A percentile compares a stretch with the other conserved stretches of the same genome.
These are phyloP conservation scores for Penicillium cosmopolitanum DNA, from an alignment of 495 filamentous ascomycete species.

Conservation along the genomic window DNA sequence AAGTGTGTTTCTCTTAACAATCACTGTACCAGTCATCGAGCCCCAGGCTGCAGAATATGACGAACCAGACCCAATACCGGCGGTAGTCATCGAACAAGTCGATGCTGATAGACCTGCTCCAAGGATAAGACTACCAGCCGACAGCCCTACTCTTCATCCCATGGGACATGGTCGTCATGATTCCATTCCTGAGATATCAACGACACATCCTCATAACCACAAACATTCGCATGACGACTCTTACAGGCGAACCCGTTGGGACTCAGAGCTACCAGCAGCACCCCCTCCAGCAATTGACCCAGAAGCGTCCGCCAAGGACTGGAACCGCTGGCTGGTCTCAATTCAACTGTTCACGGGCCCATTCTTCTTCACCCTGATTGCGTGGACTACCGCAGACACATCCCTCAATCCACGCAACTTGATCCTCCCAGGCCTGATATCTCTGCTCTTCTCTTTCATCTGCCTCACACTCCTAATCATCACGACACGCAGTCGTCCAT, in stretches of 20 bases:
- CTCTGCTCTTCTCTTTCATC: conserved; percentile 69
- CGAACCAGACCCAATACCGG: conserved; percentile 37
- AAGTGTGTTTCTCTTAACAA: conserved; percentile 85
- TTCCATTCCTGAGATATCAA: conserved; percentile 11
- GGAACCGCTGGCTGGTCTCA: conserved; percentile 89
- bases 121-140: conserved; percentile 44
- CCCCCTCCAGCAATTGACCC: conserved; percentile 32
- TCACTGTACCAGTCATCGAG: conserved; percentile 92
- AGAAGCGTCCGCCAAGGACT: conserved; percentile 50
- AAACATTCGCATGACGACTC: conserved; percentile 22
- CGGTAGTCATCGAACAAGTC: conserved; percentile 40
- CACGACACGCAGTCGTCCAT: conserved; percentile 53
- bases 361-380: conserved; percentile 74
- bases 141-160: conserved; percentile 43
- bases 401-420: conserved; percentile 55
- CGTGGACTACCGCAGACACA: conserved; percentile 71
- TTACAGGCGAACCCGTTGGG: conserved; percentile 35
- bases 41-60: conserved; percentile 54
- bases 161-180: conserved; percentile 17
- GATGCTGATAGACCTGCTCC: conserved; percentile 32
- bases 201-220: conserved; percentile 21
- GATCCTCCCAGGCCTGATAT: conserved; percentile 65
- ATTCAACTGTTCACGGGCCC: conserved; percentile 88
- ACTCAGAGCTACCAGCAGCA: conserved; percentile 45
- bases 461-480: conserved; percentile 64